Conservation (phyloP, 1,284 basidiomycete genomes). For the Schizophyllum commune region DNA sequence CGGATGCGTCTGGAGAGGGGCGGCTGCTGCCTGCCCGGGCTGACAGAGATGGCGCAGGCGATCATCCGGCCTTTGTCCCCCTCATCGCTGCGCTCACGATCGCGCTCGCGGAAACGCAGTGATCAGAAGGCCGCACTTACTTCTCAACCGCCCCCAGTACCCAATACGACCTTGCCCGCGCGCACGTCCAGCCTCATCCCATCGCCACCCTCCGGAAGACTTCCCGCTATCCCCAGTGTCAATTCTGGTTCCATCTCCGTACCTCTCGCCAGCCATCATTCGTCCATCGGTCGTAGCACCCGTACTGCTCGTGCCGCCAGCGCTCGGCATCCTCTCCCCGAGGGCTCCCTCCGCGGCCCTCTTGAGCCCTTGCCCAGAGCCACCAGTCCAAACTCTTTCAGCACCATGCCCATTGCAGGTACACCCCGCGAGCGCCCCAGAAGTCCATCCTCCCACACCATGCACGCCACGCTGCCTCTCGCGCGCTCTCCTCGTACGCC, state of each 20-base stretch:
- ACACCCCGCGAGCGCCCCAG: too few species aligned
- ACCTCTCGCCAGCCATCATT: not conserved
- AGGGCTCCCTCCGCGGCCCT: too few species aligned
- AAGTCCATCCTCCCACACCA: too few species aligned
- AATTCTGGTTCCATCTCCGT: not conserved
- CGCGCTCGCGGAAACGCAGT: not conserved
- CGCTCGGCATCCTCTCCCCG: too few species aligned
- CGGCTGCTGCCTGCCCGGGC: not conserved
- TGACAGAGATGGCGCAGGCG: not conserved
- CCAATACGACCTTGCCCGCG: not conserved
- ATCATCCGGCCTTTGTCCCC: not conserved
- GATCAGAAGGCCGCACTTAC: not conserved
- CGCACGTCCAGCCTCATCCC: not conserved
- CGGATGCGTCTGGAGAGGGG: not conserved
- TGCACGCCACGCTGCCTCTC: too few species aligned
- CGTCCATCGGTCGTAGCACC: too few species aligned
- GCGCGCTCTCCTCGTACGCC: too few species aligned
- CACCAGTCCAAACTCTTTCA: too few species aligned
- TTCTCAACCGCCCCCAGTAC: not conserved
- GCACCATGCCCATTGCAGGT: too few species aligned
- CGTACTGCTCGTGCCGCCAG: too few species aligned
- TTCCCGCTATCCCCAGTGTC: not conserved
- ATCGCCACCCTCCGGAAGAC: too few species aligned
- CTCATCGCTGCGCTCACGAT: not conserved
- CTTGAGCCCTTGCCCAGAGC: too few species aligned